Percentiles rank a stretch among this genome's conserved stretches.
Conservation (phyloP, 2,329 filamentous ascomycete species). For the Diplodia seriata region DNA sequence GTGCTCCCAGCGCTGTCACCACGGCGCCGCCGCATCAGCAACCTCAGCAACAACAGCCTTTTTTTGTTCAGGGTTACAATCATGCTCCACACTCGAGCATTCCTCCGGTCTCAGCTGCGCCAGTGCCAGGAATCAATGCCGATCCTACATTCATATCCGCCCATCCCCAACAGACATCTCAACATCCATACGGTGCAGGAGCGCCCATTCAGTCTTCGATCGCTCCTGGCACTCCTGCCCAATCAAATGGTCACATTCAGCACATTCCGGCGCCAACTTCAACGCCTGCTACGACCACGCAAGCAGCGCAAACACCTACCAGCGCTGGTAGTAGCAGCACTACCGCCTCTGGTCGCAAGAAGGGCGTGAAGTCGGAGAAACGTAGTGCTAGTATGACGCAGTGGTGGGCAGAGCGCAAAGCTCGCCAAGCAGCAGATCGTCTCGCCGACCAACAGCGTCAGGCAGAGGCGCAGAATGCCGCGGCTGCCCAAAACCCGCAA, state of each 20-base stretch:
- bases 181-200: slow-evolving; percentile 33
- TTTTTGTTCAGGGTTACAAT: slow-evolving; percentile 31
- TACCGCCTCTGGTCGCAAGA: slow-evolving; percentile 18
- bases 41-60: slow-evolving; percentile 29
- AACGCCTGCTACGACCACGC: slow-evolving; percentile 34
- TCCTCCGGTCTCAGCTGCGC: slow-evolving; percentile 25
- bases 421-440: slow-evolving; percentile 42
- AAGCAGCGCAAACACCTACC: slow-evolving; percentile 37
- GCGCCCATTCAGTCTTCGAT: slow-evolving; percentile 35
- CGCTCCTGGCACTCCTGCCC: slow-evolving; percentile 37
- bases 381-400: slow-evolving; percentile 54
- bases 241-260: slow-evolving; percentile 45
- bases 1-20: slow-evolving; percentile 34
- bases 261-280: slow-evolving; percentile 38
- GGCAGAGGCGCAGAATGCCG: slow-evolving; percentile 15
- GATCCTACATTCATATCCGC: slow-evolving; percentile 37
- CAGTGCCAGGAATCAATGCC: slow-evolving; percentile 35
- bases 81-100: slow-evolving; percentile 31
- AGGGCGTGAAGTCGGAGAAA: slow-evolving; percentile 53
- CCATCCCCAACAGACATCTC: slow-evolving; percentile 25
- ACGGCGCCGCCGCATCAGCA: slow-evolving; percentile 20
- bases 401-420: slow-evolving; percentile 56
- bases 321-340: slow-evolving; percentile 34
- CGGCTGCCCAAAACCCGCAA: slow-evolving; percentile 3
- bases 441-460: slow-evolving; percentile 35